Base-by-base conservation (phyloP, 2,329 filamentous ascomycete genomes). In the Sclerotinia trifoliorum region DNA sequence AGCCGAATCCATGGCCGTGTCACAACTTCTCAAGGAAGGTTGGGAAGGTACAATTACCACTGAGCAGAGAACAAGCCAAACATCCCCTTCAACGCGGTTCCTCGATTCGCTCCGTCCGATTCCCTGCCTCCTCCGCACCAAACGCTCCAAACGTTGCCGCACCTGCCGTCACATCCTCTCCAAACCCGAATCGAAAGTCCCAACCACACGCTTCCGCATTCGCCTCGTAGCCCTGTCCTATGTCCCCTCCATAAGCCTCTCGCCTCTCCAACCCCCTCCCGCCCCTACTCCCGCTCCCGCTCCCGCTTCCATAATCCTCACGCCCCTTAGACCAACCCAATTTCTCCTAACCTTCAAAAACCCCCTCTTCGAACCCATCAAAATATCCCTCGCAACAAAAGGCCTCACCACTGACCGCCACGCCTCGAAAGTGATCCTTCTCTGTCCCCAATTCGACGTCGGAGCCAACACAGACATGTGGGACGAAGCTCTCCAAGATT, bases 401-500 rank as follows among this genome's bases (percentile, higher is more conserved):
- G 86, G 89, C 32, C 85, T 85, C 13, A 96, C 92, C 0, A 92
- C 93, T 0, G 93, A 93, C 5, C 85, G 88, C 11, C 91, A 94
- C 74, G 84, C 86, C 1, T 91, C 90, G 67, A 90, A 87, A 74
- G 92, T 99, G 69, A 99, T 95, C 0, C 90, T 99, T 19, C 84
- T 99, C 1, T 99, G 94, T 75, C 95, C 95, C 0, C 89, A 96
- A 74, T 98, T 99, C 78, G 92, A 95, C 61, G 90, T 99, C 56
- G 94, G 94, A 71, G 92, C 94, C 69, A 97, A 97, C 78, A 95
- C 92, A n/a, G 91, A 94, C 74, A 87, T 96, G 79, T 91, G 91
- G 90, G 94, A 98, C 74, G 95, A 98, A 77, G 94, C 94, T 13
- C 52, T 68, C 1, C 58, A 65, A 42, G 58, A 64, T n/a, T 52